A percentile compares a stretch with the other conserved stretches of the same genome.
Conservation (phyloP, 2,329 filamentous ascomycete species). For the Drechslera avenae region DNA sequence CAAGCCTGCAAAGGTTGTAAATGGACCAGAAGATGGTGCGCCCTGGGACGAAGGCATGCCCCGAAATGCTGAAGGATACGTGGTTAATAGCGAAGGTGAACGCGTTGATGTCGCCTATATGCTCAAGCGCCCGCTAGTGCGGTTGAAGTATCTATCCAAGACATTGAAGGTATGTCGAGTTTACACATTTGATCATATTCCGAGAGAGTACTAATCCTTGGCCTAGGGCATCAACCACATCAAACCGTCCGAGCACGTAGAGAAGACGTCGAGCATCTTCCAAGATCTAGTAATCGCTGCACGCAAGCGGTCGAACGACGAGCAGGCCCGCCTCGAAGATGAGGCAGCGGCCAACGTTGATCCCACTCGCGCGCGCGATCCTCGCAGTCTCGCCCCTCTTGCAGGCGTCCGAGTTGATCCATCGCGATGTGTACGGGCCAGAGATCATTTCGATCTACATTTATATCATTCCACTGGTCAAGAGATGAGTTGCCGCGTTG, state of each 20-base stretch:
- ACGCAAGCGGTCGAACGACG: constrained; percentile 73
- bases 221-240: constrained; percentile 62
- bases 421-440: constrained; percentile 81
- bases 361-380: constrained; percentile 76
- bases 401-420: constrained; percentile 73
- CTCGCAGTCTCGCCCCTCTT: constrained; percentile 74
- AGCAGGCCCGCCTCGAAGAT: constrained; percentile 76
- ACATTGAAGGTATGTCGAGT: constrained; percentile 68
- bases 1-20: constrained; percentile 48
- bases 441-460: constrained; percentile 87
- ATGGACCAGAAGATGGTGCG: constrained; percentile 54
- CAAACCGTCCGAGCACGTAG: constrained; percentile 61
- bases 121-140: constrained; percentile 83
- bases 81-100: constrained; percentile 76
- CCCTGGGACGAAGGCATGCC: constrained; percentile 61
- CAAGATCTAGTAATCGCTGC: constrained; percentile 77
- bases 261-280: constrained; percentile 66
- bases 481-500: constrained; percentile 84
- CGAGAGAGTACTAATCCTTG: constrained; percentile 36
- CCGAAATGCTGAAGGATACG: constrained; percentile 64
- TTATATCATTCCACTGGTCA: constrained; percentile 89
- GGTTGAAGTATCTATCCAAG: constrained; percentile 85
- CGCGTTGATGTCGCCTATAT: constrained; percentile 93
- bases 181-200: background rate
- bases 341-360: constrained; percentile 87